Evolutionary conservation across 176 grass and related monocot genomes (phyloP), one percentile per base, ranked within the genome.

Genomic region (Rhynchospora tenuis): DNA sequence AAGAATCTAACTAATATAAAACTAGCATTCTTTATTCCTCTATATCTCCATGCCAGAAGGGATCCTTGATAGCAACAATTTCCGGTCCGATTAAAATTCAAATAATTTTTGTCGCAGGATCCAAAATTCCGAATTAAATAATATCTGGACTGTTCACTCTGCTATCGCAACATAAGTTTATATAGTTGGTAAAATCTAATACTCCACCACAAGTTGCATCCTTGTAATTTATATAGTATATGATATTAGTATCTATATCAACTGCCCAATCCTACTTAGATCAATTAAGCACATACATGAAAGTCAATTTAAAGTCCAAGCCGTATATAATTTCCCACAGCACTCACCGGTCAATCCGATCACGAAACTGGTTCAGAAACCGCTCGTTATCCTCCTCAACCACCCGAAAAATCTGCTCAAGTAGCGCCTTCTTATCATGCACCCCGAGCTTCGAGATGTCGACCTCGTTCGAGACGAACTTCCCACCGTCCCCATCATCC

Each of bases 341-440:
- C 28, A 82, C 57, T 64, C 31, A 97, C 93, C 74, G 80, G 81
- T 97, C 91, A 44, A 91, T 87, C 0, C 91, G 87, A 3, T 88
- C 87, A 0, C 84, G 62, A 23, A 97, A 79, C 1, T 78, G 83
- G 5, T 72, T 78, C 0, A 93, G 85, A 59, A 97, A 89, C 0
- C 85, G 84, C 85, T 97, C 94, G 56, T 88, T 91, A 81, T 97
- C 94, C 70, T 94, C 90, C 83, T 91, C 92, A 12, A 86, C 89
- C 66, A 89, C 59, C 83, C 74, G 86, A 42, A 97, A 86, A 59
- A 94, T 82, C 11, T 85, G 19, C n/a, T 90, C 92, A 2, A 94
- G 76, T 4, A 94, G 85, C 23, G 48, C 73, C 33, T 87, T 90
- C 13, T 85, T 24, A 6, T 86, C 85, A 9, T 65, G 91, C 23